phyloP scores from a whole-genome alignment of 495 filamentous ascomycete species.

The Annulohypoxylon maeteangense region DNA sequence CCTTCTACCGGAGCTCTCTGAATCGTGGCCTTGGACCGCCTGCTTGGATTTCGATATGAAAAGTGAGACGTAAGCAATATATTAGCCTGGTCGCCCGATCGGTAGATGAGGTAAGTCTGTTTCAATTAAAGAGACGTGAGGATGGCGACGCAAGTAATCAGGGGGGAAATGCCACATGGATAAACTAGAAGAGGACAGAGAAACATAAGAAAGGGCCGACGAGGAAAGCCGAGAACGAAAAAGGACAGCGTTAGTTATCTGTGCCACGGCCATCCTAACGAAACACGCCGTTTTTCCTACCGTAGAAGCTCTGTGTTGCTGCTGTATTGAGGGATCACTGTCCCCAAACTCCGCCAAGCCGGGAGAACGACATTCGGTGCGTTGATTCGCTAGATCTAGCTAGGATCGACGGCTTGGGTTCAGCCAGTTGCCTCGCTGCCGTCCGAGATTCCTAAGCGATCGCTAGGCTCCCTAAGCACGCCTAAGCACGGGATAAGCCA shows the following conservation, averaged over 20 bases:
- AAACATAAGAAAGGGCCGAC: slow-evolving; percentile 20
- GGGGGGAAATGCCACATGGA: slow-evolving; percentile 34
- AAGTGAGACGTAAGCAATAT: slow-evolving; percentile 40
- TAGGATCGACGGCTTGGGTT: slow-evolving; percentile 34
- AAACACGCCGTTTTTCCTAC: slow-evolving; percentile 16
- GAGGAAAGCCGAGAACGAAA: slow-evolving; percentile 4
- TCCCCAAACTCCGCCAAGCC: slow-evolving; percentile 44
- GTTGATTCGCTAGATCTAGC: slow-evolving; percentile 33
- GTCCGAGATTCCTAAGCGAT: slow-evolving; percentile 19
- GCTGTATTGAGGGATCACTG: slow-evolving; percentile 23
- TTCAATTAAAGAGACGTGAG: slow-evolving; percentile 37
- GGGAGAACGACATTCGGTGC: slow-evolving; percentile 39
- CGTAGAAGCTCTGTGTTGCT: slow-evolving; percentile 7
- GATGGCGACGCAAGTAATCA: slow-evolving; percentile 18
- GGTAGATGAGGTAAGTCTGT: slow-evolving; percentile 27
- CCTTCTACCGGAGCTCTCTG: slow-evolving; percentile 36
- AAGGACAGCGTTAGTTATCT: slow-evolving; percentile 16
- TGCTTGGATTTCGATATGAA: slow-evolving; percentile 30
- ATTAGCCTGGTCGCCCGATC: slow-evolving; percentile 15
- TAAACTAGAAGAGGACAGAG: slow-evolving; percentile 21
- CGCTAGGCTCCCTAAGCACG: not conserved
- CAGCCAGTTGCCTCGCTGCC: slow-evolving; percentile 36
- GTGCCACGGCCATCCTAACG: slow-evolving; percentile 12
- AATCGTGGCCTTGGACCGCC: slow-evolving; percentile 22
- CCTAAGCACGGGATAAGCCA: slow-evolving; percentile 8